Evolutionary conservation across 495 filamentous ascomycete species (phyloP), one percentile per base, ranked within the genome.

Genomic region (Neurospora tetraspora): DNA sequence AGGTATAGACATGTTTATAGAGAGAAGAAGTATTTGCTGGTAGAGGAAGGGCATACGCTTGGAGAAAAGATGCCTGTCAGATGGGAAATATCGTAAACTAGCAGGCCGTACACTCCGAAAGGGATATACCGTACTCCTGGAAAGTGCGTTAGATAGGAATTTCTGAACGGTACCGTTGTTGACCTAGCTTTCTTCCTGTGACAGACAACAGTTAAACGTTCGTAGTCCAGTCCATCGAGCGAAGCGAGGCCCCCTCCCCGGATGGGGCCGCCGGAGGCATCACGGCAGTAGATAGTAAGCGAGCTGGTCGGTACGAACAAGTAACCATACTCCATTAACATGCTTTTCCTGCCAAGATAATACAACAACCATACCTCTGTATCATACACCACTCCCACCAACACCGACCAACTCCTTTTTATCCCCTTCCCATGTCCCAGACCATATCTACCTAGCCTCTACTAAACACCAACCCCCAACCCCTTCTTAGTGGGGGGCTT

Each of bases 401-500:
- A 47, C n/a, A 20, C 47, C 47, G 20, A 59, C 20, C n/a, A 59
- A 59, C 47, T 27, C 47, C 47, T 59, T 27, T 23, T 59, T 59
- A 59, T 27, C 23, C 20, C 23, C 47, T 59, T 3, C 5, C 20
- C 23, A 23, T 9, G 42, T 43, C 42, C 42, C 42, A 43, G 18
- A 43, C 18, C 18, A 43, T n/a, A 43, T 18, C 42, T 43, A n/a
- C 42, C 42, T 53, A 14, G 12, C 47, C 2, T 27, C 47, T 59
- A 59, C 47, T 59, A 59, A 59, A 59, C 47, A 23, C 47, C 47
- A 12, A 59, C 23, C 11, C 47, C 47, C 47, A 31, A 31, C 20
- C 47, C 47, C 23, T 59, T 59, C 20, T 59, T 27, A 12, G 11
- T 59, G 2, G 20, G 20, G 0, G n/a, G 5, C 75, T 81, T 85